These are phyloP conservation scores for Acacia concinna DNA, from an alignment of 331 rosid species.

Conservation along the genomic window DNA sequence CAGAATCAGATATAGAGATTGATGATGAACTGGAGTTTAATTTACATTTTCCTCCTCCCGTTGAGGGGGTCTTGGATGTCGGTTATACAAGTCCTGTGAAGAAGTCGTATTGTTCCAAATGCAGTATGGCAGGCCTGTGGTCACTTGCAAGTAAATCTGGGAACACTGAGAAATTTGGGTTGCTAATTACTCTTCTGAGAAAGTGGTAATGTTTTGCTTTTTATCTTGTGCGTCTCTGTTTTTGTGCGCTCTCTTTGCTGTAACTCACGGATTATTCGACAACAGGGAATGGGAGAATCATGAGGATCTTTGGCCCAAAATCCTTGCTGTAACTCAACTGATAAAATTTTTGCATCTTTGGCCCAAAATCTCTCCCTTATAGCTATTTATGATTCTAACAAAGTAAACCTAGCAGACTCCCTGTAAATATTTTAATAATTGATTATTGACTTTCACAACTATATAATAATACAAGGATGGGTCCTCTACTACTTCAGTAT, in stretches of 20 bases:
- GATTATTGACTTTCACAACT: neutral
- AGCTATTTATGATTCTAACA: too few relatives aligned
- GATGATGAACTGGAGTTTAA: slow-evolving; percentile 46
- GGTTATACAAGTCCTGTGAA: slow-evolving; percentile 43
- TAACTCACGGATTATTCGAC: slow-evolving; percentile 22
- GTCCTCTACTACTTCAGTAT: neutral
- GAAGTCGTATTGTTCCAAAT: slow-evolving; percentile 37
- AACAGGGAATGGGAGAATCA: slow-evolving; percentile 34
- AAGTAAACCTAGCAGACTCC: too few relatives aligned
- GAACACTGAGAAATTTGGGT: slow-evolving; percentile 37
- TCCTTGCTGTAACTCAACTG: too few relatives aligned
- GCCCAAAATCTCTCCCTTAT: too few relatives aligned
- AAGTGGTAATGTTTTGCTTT: slow-evolving; percentile 33
- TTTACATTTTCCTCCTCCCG: slow-evolving; percentile 46
- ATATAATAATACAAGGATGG: neutral
- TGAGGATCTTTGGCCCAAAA: too few relatives aligned
- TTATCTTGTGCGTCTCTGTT: neutral
- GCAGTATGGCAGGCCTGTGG: slow-evolving; percentile 45
- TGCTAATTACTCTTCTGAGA: slow-evolving; percentile 27
- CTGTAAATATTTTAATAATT: neutral
- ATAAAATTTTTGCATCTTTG: too few relatives aligned
- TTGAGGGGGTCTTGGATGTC: slow-evolving; percentile 19
- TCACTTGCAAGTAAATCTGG: slow-evolving; percentile 43
- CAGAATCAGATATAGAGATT: slow-evolving; percentile 51
- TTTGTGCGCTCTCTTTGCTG: neutral